phyloP scores from a whole-genome alignment of 2,329 filamentous ascomycete species.

The Apiospora phragmitis region DNA sequence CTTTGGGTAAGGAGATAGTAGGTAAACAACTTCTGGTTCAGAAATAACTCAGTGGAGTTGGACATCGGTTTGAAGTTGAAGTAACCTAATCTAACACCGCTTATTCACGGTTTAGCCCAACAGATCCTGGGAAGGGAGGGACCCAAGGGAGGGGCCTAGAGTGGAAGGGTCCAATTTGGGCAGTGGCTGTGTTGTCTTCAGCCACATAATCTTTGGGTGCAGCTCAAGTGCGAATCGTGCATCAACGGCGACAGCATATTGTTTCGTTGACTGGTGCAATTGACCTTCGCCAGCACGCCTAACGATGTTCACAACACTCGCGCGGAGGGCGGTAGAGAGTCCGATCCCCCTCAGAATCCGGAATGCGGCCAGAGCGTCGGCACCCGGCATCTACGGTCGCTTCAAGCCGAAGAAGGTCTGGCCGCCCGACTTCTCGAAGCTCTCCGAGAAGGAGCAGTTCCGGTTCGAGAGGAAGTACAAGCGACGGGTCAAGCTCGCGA shows the following conservation, averaged over 20 bases:
- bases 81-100: background rate
- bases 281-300: background rate
- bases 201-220: background rate
- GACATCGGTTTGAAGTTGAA: no score
- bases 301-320: constrained; percentile 48
- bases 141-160: no score
- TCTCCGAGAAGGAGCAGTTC: constrained; percentile 73
- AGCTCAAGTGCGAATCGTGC: background rate
- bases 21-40: no score
- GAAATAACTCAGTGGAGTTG: no score
- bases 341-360: constrained; percentile 26
- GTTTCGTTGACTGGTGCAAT: background rate
- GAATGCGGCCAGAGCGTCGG: constrained; percentile 18
- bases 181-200: background rate
- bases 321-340: constrained; percentile 40
- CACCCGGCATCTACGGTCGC: constrained; percentile 48
- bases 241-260: background rate
- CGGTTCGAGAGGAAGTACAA: constrained; percentile 79
- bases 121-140: no score
- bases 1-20: no score
- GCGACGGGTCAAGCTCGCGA: constrained; percentile 55
- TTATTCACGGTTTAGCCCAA: background rate
- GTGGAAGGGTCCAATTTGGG: background rate
- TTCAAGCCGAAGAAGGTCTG: constrained; percentile 71
- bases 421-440: constrained; percentile 74